Percentiles rank a stretch among this genome's conserved stretches.
Conservation (phyloP, 2,329 filamentous ascomycete genomes). For the Colletotrichum viniferum region DNA sequence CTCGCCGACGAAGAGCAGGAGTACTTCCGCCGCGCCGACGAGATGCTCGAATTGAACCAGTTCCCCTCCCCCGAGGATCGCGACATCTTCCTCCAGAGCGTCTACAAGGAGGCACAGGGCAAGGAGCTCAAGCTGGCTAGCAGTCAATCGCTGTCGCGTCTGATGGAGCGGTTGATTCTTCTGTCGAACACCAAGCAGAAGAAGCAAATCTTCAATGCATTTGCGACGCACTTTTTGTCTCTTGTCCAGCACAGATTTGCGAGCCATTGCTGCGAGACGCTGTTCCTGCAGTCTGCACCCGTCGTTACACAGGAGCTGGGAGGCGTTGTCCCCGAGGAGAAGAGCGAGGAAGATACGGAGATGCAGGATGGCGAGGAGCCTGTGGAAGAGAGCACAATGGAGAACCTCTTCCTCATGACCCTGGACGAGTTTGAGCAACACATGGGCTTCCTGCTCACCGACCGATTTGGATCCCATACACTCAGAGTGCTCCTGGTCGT, state of each 20-base stretch:
- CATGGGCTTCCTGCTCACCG: slow-evolving; percentile 82
- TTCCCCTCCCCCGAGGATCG: slow-evolving; percentile 80
- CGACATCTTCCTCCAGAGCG: slow-evolving; percentile 74
- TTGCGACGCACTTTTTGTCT: slow-evolving; percentile 84
- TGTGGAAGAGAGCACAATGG: slow-evolving; percentile 69
- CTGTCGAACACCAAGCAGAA: slow-evolving; percentile 80
- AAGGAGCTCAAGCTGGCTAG: slow-evolving; percentile 97
- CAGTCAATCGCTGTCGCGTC: slow-evolving; percentile 90
- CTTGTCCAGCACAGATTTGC: slow-evolving; percentile 95
- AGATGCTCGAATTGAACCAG: slow-evolving; percentile 87
- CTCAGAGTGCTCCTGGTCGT: slow-evolving; percentile 86
- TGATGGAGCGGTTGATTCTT: slow-evolving; percentile 90
- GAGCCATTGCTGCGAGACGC: slow-evolving; percentile 93
- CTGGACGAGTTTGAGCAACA: slow-evolving; percentile 88
- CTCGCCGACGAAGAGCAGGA: slow-evolving; percentile 93
- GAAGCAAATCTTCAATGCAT: slow-evolving; percentile 84
- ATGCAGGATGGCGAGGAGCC: slow-evolving; percentile 49
- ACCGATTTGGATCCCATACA: slow-evolving; percentile 88
- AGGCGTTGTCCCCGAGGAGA: slow-evolving; percentile 46
- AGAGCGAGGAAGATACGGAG: slow-evolving; percentile 44
- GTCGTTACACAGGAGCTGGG: slow-evolving; percentile 75
- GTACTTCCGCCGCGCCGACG: slow-evolving; percentile 90
- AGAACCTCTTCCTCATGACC: slow-evolving; percentile 81
- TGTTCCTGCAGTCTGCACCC: slow-evolving; percentile 84
- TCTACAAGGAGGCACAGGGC: slow-evolving; percentile 84